Conservation (phyloP, 2,329 filamentous ascomycete species). For the Lojkania enalia region DNA sequence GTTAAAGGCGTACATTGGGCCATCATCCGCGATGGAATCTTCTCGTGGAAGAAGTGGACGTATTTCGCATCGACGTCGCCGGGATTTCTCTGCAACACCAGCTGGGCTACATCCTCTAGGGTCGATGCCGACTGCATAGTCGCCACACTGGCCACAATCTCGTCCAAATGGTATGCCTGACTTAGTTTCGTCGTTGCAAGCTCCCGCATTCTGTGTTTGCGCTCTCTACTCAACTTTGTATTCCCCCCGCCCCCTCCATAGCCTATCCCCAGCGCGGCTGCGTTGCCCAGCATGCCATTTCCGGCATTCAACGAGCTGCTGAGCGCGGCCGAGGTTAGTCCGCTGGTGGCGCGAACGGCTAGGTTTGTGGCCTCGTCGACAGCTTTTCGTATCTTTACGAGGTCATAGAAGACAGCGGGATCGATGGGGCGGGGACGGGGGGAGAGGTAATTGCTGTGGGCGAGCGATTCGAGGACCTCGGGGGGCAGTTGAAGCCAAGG, state of each 20-base stretch:
- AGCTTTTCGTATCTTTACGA: slow-evolving; percentile 77
- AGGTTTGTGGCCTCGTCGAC: slow-evolving; percentile 81
- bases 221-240: slow-evolving; percentile 72
- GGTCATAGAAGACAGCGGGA: slow-evolving; percentile 78
- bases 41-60: slow-evolving; percentile 92
- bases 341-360: slow-evolving; percentile 75
- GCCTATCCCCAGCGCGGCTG: slow-evolving; percentile 61
- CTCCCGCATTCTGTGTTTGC: slow-evolving; percentile 78
- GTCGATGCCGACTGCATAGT: slow-evolving; percentile 81
- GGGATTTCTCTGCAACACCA: slow-evolving; percentile 72
- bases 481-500: slow-evolving; percentile 80
- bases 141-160: slow-evolving; percentile 80
- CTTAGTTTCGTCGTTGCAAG: slow-evolving; percentile 78
- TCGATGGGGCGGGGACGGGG: slow-evolving; percentile 77
- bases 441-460: slow-evolving; percentile 77
- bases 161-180: slow-evolving; percentile 77
- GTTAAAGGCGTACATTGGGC: slow-evolving; percentile 71
- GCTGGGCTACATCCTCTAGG: slow-evolving; percentile 73
- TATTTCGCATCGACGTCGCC: slow-evolving; percentile 75
- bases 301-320: slow-evolving; percentile 58
- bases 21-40: slow-evolving; percentile 76
- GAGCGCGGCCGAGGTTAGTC: slow-evolving; percentile 67
- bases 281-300: slow-evolving; percentile 55
- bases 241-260: slow-evolving; percentile 59
- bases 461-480: slow-evolving; percentile 77